Evolutionary conservation across 108 stramenopile species (phyloP).

Genomic region (Nannochloropsis gaditana): DNA sequence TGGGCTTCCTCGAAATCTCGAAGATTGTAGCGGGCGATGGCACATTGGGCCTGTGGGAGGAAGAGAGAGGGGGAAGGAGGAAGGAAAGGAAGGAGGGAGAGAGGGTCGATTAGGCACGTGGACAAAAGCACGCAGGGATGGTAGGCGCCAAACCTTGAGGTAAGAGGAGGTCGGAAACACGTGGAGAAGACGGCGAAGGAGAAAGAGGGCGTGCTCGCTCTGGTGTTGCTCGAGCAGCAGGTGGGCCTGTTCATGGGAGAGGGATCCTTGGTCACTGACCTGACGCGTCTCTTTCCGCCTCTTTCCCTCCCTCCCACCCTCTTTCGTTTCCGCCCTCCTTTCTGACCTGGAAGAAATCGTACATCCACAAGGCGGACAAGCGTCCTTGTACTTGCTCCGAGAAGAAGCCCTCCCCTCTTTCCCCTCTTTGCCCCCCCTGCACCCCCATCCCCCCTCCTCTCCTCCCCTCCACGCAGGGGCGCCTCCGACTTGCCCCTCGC

Average conservation of each 20-base stretch:
- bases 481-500: slow-evolving; percentile 31
- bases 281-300: too few relatives aligned
- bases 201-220: slow-evolving; percentile 59
- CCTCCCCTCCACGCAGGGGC: slow-evolving; percentile 21
- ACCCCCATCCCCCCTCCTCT: slow-evolving; percentile 24
- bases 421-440: neutral
- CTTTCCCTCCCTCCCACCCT: neutral
- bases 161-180: slow-evolving; percentile 68
- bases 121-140: slow-evolving; percentile 59
- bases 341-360: neutral
- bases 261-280: too few relatives aligned
- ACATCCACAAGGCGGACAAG: neutral
- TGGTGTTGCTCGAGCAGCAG: slow-evolving; percentile 76
- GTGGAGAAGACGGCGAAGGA: slow-evolving; percentile 29
- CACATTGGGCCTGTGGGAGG: slow-evolving; percentile 57
- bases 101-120: slow-evolving; percentile 62
- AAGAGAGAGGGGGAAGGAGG: slow-evolving; percentile 62
- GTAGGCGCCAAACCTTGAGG: slow-evolving; percentile 56
- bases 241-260: slow-evolving; percentile 51
- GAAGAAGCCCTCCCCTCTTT: neutral
- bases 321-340: neutral
- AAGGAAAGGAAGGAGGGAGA: slow-evolving; percentile 11
- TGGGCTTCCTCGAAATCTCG: slow-evolving; percentile 81
- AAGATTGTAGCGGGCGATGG: slow-evolving; percentile 70
- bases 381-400: neutral